Base-by-base conservation (phyloP, 306 rosid genomes). In the Glycyrrhiza uralensis region DNA sequence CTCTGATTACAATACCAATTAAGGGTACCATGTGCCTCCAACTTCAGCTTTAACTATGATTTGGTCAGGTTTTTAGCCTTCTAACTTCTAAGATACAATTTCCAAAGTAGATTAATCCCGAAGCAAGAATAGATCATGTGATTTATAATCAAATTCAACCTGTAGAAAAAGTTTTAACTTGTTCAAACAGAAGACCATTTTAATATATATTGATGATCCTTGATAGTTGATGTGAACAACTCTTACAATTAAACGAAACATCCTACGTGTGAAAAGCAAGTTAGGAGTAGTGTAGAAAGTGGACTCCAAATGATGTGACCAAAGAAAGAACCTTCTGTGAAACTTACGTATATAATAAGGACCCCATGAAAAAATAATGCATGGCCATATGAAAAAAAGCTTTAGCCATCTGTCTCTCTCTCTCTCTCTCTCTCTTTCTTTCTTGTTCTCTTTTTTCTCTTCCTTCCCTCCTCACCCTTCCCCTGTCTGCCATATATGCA, bases 301-400 rank as follows among this genome's bases (percentile, higher is more conserved):
- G 87, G 90, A 82, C 82, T 78, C 61, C 74, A 65, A 81, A 78
- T 77, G 84, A 80, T 85, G 85, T 87, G 87, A 76, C 80, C 70
- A 38, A 54, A 60, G 81, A 79, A 82, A 71, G 80, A 71, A 76
- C 79, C 76, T 77, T 42, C 59, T 81, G 67, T 63, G 59, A 79
- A 85, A 75, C 83, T 87, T 54, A 79, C 84, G 86, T 87, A 81
- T 89, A 81, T 62, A 86, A 86, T 66, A 82, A 86, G 80, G 85
- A 88, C 86, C 90, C 87, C 84, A 71, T 85, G 83, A 80, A 79
- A 49, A 82, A 32, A 81, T 81, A 84, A 87, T 84, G 96, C 93
- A 87, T 85, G 96, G 89, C 77, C 85, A 92, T 79, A 74, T 87
- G 83, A 85, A 80, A 52, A 85, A 80, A 52, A 73, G 7, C 82